Base-by-base conservation (phyloP, 2,329 filamentous ascomycete species). In the Fusarium decemcellulare region DNA sequence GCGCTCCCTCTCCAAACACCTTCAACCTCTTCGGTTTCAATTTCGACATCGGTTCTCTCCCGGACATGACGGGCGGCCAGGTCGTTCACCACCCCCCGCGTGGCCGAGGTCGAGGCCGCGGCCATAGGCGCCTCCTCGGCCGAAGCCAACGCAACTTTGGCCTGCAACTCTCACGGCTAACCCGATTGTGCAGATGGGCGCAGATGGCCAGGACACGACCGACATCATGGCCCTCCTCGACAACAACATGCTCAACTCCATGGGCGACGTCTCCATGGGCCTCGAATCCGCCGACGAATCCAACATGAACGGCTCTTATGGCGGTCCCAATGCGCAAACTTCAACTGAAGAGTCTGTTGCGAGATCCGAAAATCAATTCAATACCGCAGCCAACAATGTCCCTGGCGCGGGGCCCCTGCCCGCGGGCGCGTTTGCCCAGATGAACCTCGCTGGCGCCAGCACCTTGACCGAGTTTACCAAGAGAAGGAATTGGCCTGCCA, bases 401-500 rank as follows among this genome's bases (percentile, higher is more conserved):
- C 81, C 82, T 39, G 82, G 82, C 61, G 80, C 79, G 15, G 81
- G 82, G 29, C 81, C 82, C n/a, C 63, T 81, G 34, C 82, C 84
- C 14, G 79, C 81, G 23, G 77, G 79, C 34, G 76, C 77, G 55
- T 81, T 82, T 61, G 72, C 75, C 54, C 76, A 79, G 51, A 70
- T 74, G 65, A 72, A 72, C 65, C 63, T 78, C 27, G 75, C 78
- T 27, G 77, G 76, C 65, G 78, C 78, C 58, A 86, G 78, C 74
- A 85, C 83, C 15, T 74, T 89, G 67, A 88, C 86, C 64, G 87
- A 89, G 76, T 89, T 89, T 65, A 89, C 87, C 46, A 89, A 89
- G 78, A 81, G 87, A 72, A 82, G 86, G 63, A 88, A 96, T 77
- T 98, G 95, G 95, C 92, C 93, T 15, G 93, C 95, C 77, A 92